Evolutionary conservation across 371 early-diverging fungal genomes (phyloP).

Genomic region (Parasitella parasitica): DNA sequence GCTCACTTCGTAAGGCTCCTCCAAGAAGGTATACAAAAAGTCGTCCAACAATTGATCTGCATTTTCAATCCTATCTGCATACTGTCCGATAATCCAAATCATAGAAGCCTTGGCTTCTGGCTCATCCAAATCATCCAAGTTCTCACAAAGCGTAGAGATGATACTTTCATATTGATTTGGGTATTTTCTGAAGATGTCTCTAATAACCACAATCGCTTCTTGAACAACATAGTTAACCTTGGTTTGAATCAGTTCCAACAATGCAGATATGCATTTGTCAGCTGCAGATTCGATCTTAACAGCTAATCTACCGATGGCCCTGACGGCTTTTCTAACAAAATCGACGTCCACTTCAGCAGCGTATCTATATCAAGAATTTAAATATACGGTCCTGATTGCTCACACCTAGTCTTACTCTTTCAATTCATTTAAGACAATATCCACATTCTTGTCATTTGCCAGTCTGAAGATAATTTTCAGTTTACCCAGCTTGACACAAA

Average conservation of each 20-base stretch:
- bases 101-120: constrained; percentile 94
- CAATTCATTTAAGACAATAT: constrained; percentile 84
- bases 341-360: constrained; percentile 94
- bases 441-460: constrained; percentile 76
- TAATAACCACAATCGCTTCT: constrained; percentile 80
- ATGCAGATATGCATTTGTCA: constrained; percentile 81
- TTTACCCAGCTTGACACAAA: constrained; percentile 94
- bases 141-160: constrained; percentile 85
- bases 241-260: constrained; percentile 85
- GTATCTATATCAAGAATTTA: constrained; percentile 50
- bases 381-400: background rate
- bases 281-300: constrained; percentile 85
- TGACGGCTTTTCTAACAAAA: constrained; percentile 91
- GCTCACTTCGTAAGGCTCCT: constrained; percentile 77
- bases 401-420: constrained; percentile 72
- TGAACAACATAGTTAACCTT: constrained; percentile 94
- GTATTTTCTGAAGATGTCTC: constrained; percentile 93
- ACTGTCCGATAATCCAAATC: constrained; percentile 97
- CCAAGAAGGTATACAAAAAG: constrained; percentile 83
- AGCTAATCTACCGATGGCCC: constrained; percentile 91
- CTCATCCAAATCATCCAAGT: constrained; percentile 88
- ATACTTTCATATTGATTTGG: constrained; percentile 91
- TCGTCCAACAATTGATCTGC: constrained; percentile 78
- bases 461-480: constrained; percentile 87
- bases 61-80: constrained; percentile 91